Base-by-base conservation (phyloP, 345 rosid species). In the Populus ilicifolia region DNA sequence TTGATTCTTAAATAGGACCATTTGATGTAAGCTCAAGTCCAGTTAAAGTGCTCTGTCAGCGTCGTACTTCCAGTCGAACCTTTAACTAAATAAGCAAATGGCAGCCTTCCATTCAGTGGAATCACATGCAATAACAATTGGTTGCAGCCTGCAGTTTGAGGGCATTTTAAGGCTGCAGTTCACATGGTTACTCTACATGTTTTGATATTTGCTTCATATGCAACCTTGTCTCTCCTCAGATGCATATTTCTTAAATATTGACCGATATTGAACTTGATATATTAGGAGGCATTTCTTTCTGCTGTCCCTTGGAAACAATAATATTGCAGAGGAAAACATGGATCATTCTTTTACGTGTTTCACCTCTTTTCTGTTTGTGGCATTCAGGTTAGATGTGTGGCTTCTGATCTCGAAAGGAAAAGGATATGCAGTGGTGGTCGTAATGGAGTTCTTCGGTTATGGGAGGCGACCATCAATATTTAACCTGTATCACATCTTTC, bases 381-480 rank as follows among this genome's bases (percentile, higher is more conserved):
- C 18, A 4, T 71, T 43, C 89, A 96, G 99, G 99, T 96, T 78
- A 89, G 99, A 80, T 94, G 99, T 69, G 91, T 91, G 61, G 89
- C 96, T 71, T 91, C 97, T 5, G 99, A 96, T 84, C 97, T 96
- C 1, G 99, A 96, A 82, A 89, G 99, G 90, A 96, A 96, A 84
- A 89, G 99, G 87, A 96, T 96, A 70, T 96, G 99, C 83, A 90
- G 97, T 50, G 97, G 99, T 35, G 99, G 98, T 77, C 97, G 99
- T 9, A 94, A 96, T 48, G 99, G 99, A 64, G 83, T 90, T 82
- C 93, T 96, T 70, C 84, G 99, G 83, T 88, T 96, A 27, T 96
- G 99, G 99, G 99, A 96, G 83, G 99, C 98, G 30, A 94, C 99
- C 81, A 94, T 91, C 91, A 96, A 92, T 86, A 96, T 92, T 66